Evolutionary conservation across 148 eudicot genomes (phyloP).

Genomic region (Euryodendron excelsum): DNA sequence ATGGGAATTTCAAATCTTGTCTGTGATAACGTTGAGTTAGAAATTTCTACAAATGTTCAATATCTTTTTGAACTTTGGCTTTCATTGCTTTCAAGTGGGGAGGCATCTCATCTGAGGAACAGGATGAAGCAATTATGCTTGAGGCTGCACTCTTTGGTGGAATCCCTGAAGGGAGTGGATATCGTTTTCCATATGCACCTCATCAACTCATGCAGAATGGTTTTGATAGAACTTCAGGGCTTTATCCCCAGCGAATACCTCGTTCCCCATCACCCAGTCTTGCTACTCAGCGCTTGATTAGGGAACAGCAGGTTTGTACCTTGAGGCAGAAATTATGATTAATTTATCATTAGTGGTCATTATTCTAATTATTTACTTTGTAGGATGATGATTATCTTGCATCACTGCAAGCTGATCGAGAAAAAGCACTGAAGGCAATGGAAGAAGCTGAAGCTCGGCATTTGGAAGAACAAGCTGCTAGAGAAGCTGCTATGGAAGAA

Average conservation of each 20-base stretch:
- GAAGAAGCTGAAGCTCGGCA: constrained; percentile 51
- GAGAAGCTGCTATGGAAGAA: constrained; percentile 71
- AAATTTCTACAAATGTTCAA: not conserved
- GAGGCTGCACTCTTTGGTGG: constrained; percentile 99
- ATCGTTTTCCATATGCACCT: constrained; percentile 57
- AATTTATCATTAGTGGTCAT: not conserved
- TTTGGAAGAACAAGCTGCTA: constrained; percentile 50
- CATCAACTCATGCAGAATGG: constrained; percentile 54
- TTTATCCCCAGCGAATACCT: constrained; percentile 44
- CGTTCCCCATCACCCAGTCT: constrained; percentile 88
- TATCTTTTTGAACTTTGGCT: constrained; percentile 29
- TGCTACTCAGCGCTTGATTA: constrained; percentile 76
- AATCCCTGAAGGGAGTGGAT: constrained; percentile 58
- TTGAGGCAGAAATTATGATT: not conserved
- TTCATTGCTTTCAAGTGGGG: constrained; percentile 70
- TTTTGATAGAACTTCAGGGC: constrained; percentile 29
- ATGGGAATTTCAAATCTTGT: not conserved
- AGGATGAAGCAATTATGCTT: constrained; percentile 97
- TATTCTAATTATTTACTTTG: constrained; percentile 15
- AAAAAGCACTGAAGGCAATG: constrained; percentile 66
- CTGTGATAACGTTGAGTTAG: not conserved
- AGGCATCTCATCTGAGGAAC: constrained; percentile 94
- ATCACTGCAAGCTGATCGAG: constrained; percentile 90
- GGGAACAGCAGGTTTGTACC: constrained; percentile 79
- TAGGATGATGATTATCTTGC: constrained; percentile 97